A percentile compares a stretch with the other conserved stretches of the same genome.
Conservation (phyloP, 192 early-diverging fungal species). For the Backusella luteola region DNA sequence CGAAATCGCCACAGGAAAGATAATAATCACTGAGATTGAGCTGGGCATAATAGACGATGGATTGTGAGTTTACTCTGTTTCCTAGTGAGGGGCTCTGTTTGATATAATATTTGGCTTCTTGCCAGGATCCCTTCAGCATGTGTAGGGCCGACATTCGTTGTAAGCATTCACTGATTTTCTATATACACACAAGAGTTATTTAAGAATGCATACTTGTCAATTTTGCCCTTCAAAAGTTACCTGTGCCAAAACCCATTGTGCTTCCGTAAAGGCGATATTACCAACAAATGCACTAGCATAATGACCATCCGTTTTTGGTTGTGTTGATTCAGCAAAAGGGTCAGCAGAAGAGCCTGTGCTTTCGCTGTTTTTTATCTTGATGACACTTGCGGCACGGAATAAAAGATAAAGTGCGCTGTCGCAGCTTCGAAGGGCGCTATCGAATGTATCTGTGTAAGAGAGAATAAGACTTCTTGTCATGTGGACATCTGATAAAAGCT, state of each 20-base stretch:
- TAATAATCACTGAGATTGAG: conserved; percentile 58
- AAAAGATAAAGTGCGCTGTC: not conserved
- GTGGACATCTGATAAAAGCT: conserved; percentile 12
- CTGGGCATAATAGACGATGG: conserved; percentile 36
- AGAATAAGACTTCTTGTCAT: not conserved
- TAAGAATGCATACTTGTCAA: too few relatives aligned
- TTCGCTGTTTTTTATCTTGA: not conserved
- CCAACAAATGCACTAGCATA: conserved; percentile 13
- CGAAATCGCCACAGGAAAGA: conserved; percentile 43
- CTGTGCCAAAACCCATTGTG: conserved; percentile 34
- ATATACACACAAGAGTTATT: not conserved
- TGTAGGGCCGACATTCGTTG: conserved; percentile 50
- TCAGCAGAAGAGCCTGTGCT: not conserved
- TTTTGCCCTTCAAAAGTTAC: conserved; percentile 2
- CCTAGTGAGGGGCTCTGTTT: conserved; percentile 57
- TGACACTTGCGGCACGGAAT: not conserved
- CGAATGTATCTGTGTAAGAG: not conserved
- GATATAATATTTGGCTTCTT: conserved; percentile 64
- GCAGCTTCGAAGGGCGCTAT: not conserved
- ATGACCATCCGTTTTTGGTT: not conserved
- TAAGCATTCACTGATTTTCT: conserved; percentile 48
- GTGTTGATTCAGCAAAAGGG: not conserved
- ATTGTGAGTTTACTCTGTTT: conserved; percentile 36
- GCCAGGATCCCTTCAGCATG: conserved; percentile 53
- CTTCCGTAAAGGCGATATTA: conserved; percentile 27